These are phyloP conservation scores for Aspergillus carlsbadensis DNA, from an alignment of 495 filamentous ascomycete genomes.

Conservation along the genomic window DNA sequence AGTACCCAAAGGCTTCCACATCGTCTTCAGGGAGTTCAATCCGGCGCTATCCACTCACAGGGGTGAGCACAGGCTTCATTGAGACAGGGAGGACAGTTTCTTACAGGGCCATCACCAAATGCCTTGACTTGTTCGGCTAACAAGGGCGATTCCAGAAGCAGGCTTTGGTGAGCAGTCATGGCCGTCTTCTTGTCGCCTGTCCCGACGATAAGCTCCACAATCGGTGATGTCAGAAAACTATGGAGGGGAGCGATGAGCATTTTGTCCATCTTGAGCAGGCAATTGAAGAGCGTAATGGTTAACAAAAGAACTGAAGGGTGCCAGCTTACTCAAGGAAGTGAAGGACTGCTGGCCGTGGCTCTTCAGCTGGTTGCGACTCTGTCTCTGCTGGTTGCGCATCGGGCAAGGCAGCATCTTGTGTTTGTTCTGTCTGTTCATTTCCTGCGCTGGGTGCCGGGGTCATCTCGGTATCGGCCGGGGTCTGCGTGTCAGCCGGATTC, in stretches of 20 bases:
- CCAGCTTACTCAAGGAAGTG: slow-evolving; percentile 37
- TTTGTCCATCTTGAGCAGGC: not conserved
- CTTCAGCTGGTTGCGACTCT: slow-evolving; percentile 17
- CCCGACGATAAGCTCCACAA: slow-evolving; percentile 77
- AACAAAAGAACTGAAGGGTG: not conserved
- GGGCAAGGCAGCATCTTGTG: slow-evolving; percentile 21
- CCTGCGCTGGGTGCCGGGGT: slow-evolving; percentile 12
- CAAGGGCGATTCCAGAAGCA: slow-evolving; percentile 71
- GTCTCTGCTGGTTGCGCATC: slow-evolving; percentile 24
- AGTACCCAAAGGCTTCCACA: slow-evolving; percentile 78
- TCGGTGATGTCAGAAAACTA: slow-evolving; percentile 66
- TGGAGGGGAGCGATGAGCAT: slow-evolving; percentile 7
- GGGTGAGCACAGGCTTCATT: not conserved
- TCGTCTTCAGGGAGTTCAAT: slow-evolving; percentile 71
- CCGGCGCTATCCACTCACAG: slow-evolving; percentile 40
- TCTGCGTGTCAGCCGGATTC: slow-evolving; percentile 3
- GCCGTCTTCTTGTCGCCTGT: slow-evolving; percentile 55
- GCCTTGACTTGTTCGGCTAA: slow-evolving; percentile 62
- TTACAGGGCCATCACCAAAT: slow-evolving; percentile 47
- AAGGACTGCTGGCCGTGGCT: slow-evolving; percentile 17
- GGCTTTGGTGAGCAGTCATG: slow-evolving; percentile 75
- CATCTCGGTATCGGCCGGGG: slow-evolving; percentile 27
- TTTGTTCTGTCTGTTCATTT: slow-evolving; percentile 12
- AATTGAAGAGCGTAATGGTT: too few relatives aligned
- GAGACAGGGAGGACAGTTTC: not conserved